Evolutionary conservation across 331 rosid genomes (phyloP).

Genomic region (Rosa hybrid): DNA sequence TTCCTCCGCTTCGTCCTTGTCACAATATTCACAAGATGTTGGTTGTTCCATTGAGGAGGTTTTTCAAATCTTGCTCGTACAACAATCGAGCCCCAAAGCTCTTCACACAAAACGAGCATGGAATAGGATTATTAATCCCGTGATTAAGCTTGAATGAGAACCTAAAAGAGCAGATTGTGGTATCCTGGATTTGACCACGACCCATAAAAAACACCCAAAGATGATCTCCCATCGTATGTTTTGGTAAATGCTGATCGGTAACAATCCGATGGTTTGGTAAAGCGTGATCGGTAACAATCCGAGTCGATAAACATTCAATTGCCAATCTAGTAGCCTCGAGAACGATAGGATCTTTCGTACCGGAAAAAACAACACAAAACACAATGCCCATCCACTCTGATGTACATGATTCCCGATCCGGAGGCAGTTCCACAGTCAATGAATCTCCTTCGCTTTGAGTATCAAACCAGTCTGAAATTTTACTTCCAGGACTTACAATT

Average conservation of each 20-base stretch:
- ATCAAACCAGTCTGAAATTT: constrained; percentile 1
- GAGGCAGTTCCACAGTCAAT: background rate
- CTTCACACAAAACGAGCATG: background rate
- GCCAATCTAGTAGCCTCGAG: too few relatives aligned
- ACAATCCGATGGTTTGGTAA: too few relatives aligned
- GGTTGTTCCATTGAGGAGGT: background rate
- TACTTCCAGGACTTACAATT: background rate
- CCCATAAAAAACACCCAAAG: background rate
- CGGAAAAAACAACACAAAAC: background rate
- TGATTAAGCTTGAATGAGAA: background rate
- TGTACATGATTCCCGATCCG: background rate
- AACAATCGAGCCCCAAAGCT: background rate
- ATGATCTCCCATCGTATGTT: background rate
- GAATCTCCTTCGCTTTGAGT: background rate
- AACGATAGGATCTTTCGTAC: too few relatives aligned
- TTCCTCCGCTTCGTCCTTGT: too few relatives aligned
- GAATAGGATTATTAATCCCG: too few relatives aligned
- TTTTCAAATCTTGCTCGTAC: constrained; percentile 5
- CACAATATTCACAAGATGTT: too few relatives aligned
- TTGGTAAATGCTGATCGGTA: too few relatives aligned
- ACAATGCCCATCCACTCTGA: background rate
- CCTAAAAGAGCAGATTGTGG: background rate
- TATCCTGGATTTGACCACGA: background rate
- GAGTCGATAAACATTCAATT: background rate
- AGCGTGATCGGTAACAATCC: too few relatives aligned